Evolutionary conservation across 2,329 filamentous ascomycete genomes (phyloP), one percentile per base, ranked within the genome.

Genomic region (Pezicula radicicola): DNA sequence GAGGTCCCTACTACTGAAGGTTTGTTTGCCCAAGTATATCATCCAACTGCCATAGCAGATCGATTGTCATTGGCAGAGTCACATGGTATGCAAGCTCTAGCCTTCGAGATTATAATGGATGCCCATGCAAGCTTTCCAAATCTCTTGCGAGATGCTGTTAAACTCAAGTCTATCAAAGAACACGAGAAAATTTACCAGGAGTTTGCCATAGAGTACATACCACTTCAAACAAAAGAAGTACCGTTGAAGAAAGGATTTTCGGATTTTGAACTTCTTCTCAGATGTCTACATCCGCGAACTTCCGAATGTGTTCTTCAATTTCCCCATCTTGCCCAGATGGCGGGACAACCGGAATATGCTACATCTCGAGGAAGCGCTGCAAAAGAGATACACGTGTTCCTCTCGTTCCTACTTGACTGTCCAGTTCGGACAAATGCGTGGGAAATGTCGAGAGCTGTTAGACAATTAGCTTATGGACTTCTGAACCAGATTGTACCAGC

Each of bases 391-490:
- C 60, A 76, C 39, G 75, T 89, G 12, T 92, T 87, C 63, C 74
- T 91, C 1, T 84, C 86, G 0, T 74, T 85, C 19, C 66, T 91
- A 0, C 69, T 84, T 9, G 83, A 87, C 56, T 77, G 75, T 51
- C 76, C 77, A 16, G 62, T 66, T n/a, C 74, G 76, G 28, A 74
- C 75, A 41, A 84, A 76, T 59, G 78, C 80, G 15, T 85, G 83
- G 82, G 73, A 75, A 49, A 70, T 77, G 52, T 80, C 80, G 50
- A 72, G 70, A 25, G 50, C 63, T 7, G 69, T 82, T 30, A 73
- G 83, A 13, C 72, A 72, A 44, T 57, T 85, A 19, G 81, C 78
- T 2, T 87, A 85, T 60, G 77, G 79, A 0, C 56, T 80, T 7
- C 63, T 81, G 18, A 75, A 76, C 51, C 25, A 68, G 4, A 66